Base-by-base conservation (phyloP, 2,329 filamentous ascomycete species). In the Chaetomiaceae sp. region DNA sequence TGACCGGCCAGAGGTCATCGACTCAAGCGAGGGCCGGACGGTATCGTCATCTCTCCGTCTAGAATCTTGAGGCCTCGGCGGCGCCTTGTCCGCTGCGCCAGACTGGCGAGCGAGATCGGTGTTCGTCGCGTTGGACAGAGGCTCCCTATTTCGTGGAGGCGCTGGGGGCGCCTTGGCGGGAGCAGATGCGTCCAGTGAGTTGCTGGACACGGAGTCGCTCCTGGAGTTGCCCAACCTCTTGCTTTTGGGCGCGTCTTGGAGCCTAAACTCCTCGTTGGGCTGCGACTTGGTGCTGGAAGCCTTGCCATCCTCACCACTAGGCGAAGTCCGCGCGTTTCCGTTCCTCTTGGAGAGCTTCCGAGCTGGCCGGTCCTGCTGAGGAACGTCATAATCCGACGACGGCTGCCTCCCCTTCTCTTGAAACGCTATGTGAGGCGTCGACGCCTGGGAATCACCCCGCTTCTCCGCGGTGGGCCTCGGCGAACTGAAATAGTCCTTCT, bases 371-470 rank as follows among this genome's bases (percentile, higher is more conserved):
- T 76, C 84, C 22, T 75, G 71, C 43, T 80, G 74, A 1, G 77
- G 73, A 34, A 78, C 79, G 27, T 82, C 75, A 22, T 82, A 72
- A 11, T 85, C 82, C 3, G 83, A 81, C 1, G 84, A 84, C 4
- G 78, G 71, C 56, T 83, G 78, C 40, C 88, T 81, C 2, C 83
- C 82, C 69, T 91, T 94, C 64, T 95, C 89, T 68, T 95, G 90
- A 67, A 91, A 95, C 20, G 90, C 88, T 63, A 95, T 95, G 65
- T 96, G 91, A n/a, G 91, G 89, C 15, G 89, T 91, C 2, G 84
- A 80, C 55, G 73, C 68, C 51, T 75, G 73, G 1, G 78, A 79
- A 39, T 79, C 78, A 15, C 64, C 65, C 44, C 75, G 76, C 61
- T 71, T 77, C 47, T 81, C 75, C 3, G 69, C 59, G 15, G 71